Evolutionary conservation across 208 protist species (phyloP), one percentile per base, ranked within the genome.

Genomic region (Porcisia deanei): DNA sequence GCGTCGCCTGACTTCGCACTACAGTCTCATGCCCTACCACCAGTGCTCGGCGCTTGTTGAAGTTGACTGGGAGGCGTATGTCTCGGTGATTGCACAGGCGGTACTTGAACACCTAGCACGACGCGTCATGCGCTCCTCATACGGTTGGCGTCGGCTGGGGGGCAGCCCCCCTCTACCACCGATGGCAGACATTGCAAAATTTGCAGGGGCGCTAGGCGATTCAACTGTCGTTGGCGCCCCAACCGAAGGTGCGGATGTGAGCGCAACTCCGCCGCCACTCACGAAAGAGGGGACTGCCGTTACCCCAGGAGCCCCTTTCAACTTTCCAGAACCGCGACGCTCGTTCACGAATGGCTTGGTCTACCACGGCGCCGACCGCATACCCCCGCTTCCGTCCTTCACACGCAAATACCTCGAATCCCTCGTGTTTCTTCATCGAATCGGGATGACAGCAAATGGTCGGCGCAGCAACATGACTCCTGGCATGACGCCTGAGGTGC

Each of bases 11-110:
- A 69, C 81, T 41, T 57, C 67, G 34, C 63, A 85, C 73, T 65
- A 74, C 37, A 22, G 60, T 9, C 64, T 85, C 30, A 82, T 83
- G 72, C 78, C 83, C 14, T 74, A 88, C 30, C 76, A 88, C 37
- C 83, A 85, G 59, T 88, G 71, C 63, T 82, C 92, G 52, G 81
- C 86, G 34, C 69, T 93, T 22, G 52, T 41, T 2, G 81, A 79
- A 64, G 77, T 97, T 2, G 87, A 89, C 71, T 96, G 88, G 86
- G 84, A 88, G 74, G 80, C 90, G 70, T 97, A 94, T 76, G 77
- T 95, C 9, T 83, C 83, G 47, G 53, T 82, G 14, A 77, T 94
- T 39, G 88, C 89, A 4, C 75, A 84, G 30, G 72, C 79, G 16
- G 83, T 77, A 10, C 63, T 96, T 16, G 75, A 85, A 53, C 78